Conservation (phyloP, 176 grass and related monocot species). For the Poa annua region DNA sequence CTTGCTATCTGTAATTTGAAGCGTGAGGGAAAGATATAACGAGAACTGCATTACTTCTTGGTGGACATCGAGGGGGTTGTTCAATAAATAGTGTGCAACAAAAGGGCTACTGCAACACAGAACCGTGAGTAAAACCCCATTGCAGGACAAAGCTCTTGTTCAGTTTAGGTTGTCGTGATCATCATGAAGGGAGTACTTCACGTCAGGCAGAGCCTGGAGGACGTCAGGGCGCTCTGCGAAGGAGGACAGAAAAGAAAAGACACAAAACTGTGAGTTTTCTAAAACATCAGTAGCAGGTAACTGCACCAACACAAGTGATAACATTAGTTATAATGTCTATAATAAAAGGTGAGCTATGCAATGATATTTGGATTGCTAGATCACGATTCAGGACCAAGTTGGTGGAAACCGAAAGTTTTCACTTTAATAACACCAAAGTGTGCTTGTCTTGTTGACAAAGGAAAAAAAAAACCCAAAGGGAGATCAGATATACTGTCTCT, state of each 20-base stretch:
- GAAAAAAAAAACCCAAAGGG: background rate
- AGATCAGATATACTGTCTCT: background rate
- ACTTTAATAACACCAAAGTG: background rate
- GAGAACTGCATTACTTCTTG: background rate
- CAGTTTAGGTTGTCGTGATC: slow-evolving; percentile 23
- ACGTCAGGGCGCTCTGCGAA: slow-evolving; percentile 42
- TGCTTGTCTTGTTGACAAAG: background rate
- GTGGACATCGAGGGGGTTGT: background rate
- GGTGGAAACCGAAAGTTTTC: background rate
- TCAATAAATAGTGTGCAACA: background rate
- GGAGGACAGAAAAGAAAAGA: background rate
- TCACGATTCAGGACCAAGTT: too few relatives aligned
- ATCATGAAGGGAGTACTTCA: slow-evolving; percentile 33
- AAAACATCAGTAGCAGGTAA: background rate
- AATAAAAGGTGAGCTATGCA: background rate
- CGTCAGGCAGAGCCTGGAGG: slow-evolving; percentile 44
- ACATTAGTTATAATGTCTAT: background rate
- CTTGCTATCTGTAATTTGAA: background rate
- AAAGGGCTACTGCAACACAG: background rate
- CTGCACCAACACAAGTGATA: background rate
- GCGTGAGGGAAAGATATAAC: background rate
- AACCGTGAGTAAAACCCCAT: background rate
- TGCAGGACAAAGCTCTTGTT: background rate
- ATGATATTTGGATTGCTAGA: background rate
- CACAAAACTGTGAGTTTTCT: background rate